Evolutionary conservation across 108 stramenopile species (phyloP), one percentile per base, ranked within the genome.

Genomic region (Stephanodiscus triporus): DNA sequence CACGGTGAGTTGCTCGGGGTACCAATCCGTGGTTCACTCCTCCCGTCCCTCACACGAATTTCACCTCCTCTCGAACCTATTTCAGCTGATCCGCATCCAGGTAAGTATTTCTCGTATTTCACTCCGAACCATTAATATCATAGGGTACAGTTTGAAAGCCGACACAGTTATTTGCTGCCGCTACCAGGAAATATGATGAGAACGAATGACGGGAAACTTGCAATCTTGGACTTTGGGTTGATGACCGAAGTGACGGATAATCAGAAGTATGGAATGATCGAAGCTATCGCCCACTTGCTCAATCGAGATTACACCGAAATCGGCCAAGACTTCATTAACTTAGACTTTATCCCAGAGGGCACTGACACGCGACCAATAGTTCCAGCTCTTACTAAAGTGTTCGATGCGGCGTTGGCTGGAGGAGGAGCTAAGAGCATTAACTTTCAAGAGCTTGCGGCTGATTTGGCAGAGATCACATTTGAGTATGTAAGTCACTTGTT

Each of bases 361-460:
- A 95, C 89, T 9, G 96, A 97, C 70, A 93, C 94, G 8, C 66
- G 66, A 13, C 96, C 96, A 0, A 97, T 97, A 70, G 92, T 97
- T 17, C 97, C 97, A 8, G 97, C 97, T 0, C 62, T 98, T 55
- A 93, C 90, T 6, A 92, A 86, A 32, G 96, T 98, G 17, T 97
- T 98, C 73, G 96, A 98, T 84, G 95, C 93, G 13, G 97, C 97
- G 40, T 75, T 98, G 23, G 95, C 94, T 23, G 97, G 97, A 58
- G 97, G 97, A 26, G 97, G 97, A 34, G 97, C 97, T 30, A 98
- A 97, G 78, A 82, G 80, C 50, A 96, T 97, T 82, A 96, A 97
- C 69, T 97, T 97, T 66, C 95, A 97, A 56, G 97, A 96, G 32
- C 69, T 97, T 17, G 89, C 95, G 1, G 91, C 93, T 0, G 97